Evolutionary conservation across 495 filamentous ascomycete genomes (phyloP), one percentile per base, ranked within the genome.

Genomic region (Aspergillus funiculosus): DNA sequence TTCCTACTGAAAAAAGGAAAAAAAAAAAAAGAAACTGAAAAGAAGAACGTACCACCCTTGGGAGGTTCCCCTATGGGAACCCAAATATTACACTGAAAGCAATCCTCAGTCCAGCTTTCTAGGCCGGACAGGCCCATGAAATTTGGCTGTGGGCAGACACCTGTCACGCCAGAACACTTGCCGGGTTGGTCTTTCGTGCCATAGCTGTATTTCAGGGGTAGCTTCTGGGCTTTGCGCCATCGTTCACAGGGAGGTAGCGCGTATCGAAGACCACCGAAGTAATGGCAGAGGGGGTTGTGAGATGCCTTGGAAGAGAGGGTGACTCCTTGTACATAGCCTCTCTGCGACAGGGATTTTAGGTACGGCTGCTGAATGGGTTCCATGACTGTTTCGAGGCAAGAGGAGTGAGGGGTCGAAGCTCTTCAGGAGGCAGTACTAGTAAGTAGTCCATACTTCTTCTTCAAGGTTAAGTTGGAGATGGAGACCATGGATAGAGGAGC

Each of bases 21-120:
- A n/a, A n/a, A n/a, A n/a, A n/a, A 14, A 26, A 5, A 7, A 26
- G 4, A 40, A 14, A 13, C 20, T 28, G 20, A 4, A 10, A 7
- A 11, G 10, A 34, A 6, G 18, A 10, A 50, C 54, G 22, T 51
- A 60, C 61, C 69, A 7, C 50, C 61, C 30, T 53, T 44, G 4
- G 69, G 68, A 11, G 54, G 43, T 13, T 63, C 50, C 4, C 61
- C 69, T 14, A 50, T 39, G 3, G 69, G 69, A 35, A 67, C 59
- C 63, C 62, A 73, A 0, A 73, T 44, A 53, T 70, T 73, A 40
- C 58, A 64, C 41, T 71, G 66, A 42, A 71, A 71, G 40, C 69
- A 73, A 51, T 73, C 69, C 45, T 73, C 69, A 7, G 46, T 45
- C 58, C 58, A 66, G 0, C 51, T 51, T 19, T 56, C 54, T 19